Evolutionary conservation across 768 basidiomycete genomes (phyloP).

Genomic region (Podaxis sp.): DNA sequence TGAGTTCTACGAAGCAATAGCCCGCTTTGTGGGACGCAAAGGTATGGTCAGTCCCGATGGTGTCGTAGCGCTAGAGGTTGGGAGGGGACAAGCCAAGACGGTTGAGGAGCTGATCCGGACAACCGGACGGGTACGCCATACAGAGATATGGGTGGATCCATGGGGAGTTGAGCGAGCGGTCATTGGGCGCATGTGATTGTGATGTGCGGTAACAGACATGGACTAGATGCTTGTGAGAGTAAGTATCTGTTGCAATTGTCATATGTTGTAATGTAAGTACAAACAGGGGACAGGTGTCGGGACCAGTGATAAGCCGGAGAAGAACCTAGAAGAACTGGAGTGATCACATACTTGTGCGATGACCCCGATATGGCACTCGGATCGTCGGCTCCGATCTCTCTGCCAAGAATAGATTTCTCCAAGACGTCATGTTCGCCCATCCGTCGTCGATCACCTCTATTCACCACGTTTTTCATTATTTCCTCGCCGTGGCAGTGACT

Average conservation of each 20-base stretch:
- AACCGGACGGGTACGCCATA: constrained; percentile 43
- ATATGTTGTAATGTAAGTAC: neutral
- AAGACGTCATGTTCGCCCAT: neutral
- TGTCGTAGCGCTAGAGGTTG: constrained; percentile 78
- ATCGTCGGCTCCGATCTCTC: neutral
- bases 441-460: neutral
- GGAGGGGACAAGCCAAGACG: constrained; percentile 63
- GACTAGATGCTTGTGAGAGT: neutral
- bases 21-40: constrained; percentile 51
- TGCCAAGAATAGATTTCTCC: neutral
- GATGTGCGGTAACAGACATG: neutral
- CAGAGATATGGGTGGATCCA: constrained; percentile 78
- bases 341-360: neutral
- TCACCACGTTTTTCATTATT: neutral
- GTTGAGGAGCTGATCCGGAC: constrained; percentile 59
- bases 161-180: constrained; percentile 78
- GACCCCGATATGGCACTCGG: neutral
- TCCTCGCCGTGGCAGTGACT: neutral
- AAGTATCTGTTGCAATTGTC: neutral
- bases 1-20: constrained; percentile 75
- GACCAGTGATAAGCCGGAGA: neutral
- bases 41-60: constrained; percentile 53
- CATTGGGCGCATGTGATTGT: constrained; percentile 45
- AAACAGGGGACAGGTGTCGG: neutral
- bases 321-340: neutral